phyloP scores from a whole-genome alignment of 345 rosid species.

The Aethionema arabicum region DNA sequence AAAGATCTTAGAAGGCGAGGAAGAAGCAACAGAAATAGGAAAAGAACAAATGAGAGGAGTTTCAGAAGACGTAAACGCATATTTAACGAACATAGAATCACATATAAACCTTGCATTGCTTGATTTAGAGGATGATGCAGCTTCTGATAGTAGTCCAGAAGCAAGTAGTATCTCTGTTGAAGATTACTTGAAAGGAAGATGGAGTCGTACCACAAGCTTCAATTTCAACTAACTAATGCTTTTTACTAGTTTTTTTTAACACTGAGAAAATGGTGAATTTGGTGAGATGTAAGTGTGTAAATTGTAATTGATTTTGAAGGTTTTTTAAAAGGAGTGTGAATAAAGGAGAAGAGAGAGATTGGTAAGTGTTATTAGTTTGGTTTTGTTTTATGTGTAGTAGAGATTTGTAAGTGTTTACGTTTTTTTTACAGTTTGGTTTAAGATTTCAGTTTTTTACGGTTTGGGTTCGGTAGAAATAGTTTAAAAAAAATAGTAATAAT shows the following conservation, averaged over 20 bases:
- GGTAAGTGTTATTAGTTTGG: conserved; percentile 1
- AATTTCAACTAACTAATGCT: conserved; percentile 34
- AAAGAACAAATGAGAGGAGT: conserved; percentile 47
- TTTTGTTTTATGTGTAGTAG: conserved; percentile 18
- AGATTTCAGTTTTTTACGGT: too few species aligned
- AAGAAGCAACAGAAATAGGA: conserved; percentile 69
- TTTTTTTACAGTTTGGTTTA: neutral
- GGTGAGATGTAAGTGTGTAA: conserved; percentile 29
- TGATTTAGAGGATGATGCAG: conserved; percentile 72
- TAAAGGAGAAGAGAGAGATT: conserved; percentile 21
- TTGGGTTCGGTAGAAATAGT: too few species aligned
- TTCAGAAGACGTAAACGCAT: conserved; percentile 54
- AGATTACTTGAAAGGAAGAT: conserved; percentile 74
- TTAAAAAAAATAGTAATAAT: too few species aligned
- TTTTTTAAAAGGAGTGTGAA: conserved; percentile 14
- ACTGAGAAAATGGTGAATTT: neutral
- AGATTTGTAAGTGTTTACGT: too few species aligned
- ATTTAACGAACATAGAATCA: conserved; percentile 59
- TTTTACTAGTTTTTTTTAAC: conserved; percentile 29
- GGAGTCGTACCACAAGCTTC: conserved; percentile 80
- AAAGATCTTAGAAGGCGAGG: conserved; percentile 80
- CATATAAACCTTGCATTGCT: conserved; percentile 82
- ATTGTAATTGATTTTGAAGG: conserved; percentile 29
- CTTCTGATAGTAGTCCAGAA: conserved; percentile 58
- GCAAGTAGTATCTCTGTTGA: conserved; percentile 56